These are phyloP conservation scores for Penicillium antarcticum DNA, from an alignment of 495 filamentous ascomycete species.

Conservation along the genomic window DNA sequence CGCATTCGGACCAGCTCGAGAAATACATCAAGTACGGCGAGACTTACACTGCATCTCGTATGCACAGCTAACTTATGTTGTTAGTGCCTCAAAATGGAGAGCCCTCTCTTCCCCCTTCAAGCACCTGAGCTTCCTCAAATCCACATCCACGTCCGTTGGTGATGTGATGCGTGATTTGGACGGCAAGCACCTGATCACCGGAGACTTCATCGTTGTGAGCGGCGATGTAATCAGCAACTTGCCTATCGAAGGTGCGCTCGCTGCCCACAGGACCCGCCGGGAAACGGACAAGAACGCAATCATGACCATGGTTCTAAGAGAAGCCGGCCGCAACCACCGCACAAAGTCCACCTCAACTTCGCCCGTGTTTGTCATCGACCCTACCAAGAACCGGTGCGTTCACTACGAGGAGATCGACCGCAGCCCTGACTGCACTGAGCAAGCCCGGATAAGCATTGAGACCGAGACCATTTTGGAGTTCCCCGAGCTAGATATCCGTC, in stretches of 20 bases:
- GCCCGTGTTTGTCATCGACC: constrained; percentile 85
- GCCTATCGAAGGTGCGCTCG: constrained; percentile 73
- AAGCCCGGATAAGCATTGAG: constrained; percentile 65
- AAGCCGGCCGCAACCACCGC: constrained; percentile 70
- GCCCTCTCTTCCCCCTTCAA: constrained; percentile 75
- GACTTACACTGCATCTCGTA: neutral
- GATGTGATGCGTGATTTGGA: constrained; percentile 96
- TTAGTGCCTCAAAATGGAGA: constrained; percentile 67
- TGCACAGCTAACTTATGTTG: constrained; percentile 4
- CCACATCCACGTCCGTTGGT: constrained; percentile 81
- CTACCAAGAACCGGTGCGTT: constrained; percentile 73
- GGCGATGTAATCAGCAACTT: constrained; percentile 94
- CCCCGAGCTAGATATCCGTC: constrained; percentile 71
- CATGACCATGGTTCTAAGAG: constrained; percentile 93
- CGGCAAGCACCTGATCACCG: constrained; percentile 75
- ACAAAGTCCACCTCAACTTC: constrained; percentile 69
- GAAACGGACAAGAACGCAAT: constrained; percentile 88
- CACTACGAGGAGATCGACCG: constrained; percentile 80
- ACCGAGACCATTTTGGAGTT: constrained; percentile 62
- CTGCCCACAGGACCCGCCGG: constrained; percentile 75
- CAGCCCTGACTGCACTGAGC: constrained; percentile 37
- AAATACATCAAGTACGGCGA: constrained; percentile 64
- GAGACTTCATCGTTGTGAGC: constrained; percentile 89
- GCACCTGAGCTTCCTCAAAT: constrained; percentile 79
- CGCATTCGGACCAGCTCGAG: constrained; percentile 87